Conservation (phyloP, 2,329 filamentous ascomycete species). For the Colletotrichum chlorophyti region DNA sequence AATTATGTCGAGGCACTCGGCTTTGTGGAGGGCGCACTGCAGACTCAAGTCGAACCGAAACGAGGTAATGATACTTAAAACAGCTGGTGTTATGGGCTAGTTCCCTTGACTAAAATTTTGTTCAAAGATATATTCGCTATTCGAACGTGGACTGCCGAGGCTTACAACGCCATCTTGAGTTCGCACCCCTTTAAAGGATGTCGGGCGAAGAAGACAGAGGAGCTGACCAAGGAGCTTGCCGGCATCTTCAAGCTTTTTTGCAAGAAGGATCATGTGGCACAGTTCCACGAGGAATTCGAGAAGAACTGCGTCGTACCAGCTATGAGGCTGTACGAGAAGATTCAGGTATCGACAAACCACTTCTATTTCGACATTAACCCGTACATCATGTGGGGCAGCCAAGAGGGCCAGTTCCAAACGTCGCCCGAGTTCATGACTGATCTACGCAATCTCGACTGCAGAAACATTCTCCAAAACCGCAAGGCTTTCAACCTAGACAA, state of each 20-base stretch:
- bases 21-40: constrained; percentile 43
- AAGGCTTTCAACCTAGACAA: constrained; percentile 42
- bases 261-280: constrained; percentile 33
- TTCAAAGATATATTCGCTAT: constrained; percentile 42
- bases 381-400: constrained; percentile 35
- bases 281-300: constrained; percentile 33
- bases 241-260: constrained; percentile 37
- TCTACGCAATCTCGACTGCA: constrained; percentile 41
- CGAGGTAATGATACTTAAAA: constrained; percentile 39
- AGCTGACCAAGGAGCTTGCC: constrained; percentile 38
- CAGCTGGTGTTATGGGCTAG: too few relatives aligned
- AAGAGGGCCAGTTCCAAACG: constrained; percentile 33
- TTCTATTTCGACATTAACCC: constrained; percentile 44
- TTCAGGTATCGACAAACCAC: constrained; percentile 44
- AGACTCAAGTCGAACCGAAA: constrained; percentile 42
- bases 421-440: constrained; percentile 40
- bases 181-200: constrained; percentile 36
- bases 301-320: constrained; percentile 42
- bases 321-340: constrained; percentile 45
- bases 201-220: constrained; percentile 33
- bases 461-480: constrained; percentile 44
- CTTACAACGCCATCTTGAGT: constrained; percentile 43
- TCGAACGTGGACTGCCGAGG: constrained; percentile 45
- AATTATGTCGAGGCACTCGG: constrained; percentile 36
- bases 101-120: not conserved